A percentile compares a stretch with the other conserved stretches of the same genome.
Evolutionary conservation across 208 protist genomes (phyloP).

Genomic region (Wallacemonas rigidus): DNA sequence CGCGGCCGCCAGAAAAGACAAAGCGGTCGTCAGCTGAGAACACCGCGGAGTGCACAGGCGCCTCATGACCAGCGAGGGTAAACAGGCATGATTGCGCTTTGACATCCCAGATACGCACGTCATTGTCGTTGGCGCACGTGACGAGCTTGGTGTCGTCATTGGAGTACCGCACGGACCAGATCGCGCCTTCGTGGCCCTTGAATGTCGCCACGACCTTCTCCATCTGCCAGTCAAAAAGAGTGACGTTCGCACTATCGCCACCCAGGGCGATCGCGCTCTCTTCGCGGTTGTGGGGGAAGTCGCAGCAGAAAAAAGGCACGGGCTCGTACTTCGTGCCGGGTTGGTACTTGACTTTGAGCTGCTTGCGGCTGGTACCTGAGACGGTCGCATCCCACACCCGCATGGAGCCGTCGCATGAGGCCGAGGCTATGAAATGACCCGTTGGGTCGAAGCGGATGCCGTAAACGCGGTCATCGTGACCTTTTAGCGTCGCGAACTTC

Average conservation of each 20-base stretch:
- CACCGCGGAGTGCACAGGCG: constrained; percentile 13
- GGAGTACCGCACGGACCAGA: constrained; percentile 17
- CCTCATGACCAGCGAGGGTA: constrained; percentile 8
- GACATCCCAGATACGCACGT: constrained; percentile 21
- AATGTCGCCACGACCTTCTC: constrained; percentile 13
- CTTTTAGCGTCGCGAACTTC: constrained; percentile 25
- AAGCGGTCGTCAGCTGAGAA: constrained; percentile 12
- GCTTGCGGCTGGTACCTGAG: constrained; percentile 1
- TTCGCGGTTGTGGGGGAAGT: constrained; percentile 1
- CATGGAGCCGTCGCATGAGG: constrained; percentile 18
- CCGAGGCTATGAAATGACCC: constrained; percentile 27
- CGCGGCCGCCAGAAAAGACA: constrained; percentile 14
- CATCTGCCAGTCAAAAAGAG: constrained; percentile 20
- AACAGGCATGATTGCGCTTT: background rate
- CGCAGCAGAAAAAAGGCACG: constrained; percentile 19
- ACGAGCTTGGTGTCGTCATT: constrained; percentile 14
- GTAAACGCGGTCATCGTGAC: constrained; percentile 48
- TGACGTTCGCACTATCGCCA: constrained; percentile 12
- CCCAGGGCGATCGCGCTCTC: constrained; percentile 11
- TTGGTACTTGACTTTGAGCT: constrained; percentile 18
- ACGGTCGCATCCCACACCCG: constrained; percentile 18
- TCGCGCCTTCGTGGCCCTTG: constrained; percentile 15
- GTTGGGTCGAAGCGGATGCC: constrained; percentile 36
- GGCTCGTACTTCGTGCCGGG: constrained; percentile 13
- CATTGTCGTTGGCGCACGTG: constrained; percentile 17